Conservation (phyloP, 2,329 filamentous ascomycete species). For the Tolypocladium endophyticum region DNA sequence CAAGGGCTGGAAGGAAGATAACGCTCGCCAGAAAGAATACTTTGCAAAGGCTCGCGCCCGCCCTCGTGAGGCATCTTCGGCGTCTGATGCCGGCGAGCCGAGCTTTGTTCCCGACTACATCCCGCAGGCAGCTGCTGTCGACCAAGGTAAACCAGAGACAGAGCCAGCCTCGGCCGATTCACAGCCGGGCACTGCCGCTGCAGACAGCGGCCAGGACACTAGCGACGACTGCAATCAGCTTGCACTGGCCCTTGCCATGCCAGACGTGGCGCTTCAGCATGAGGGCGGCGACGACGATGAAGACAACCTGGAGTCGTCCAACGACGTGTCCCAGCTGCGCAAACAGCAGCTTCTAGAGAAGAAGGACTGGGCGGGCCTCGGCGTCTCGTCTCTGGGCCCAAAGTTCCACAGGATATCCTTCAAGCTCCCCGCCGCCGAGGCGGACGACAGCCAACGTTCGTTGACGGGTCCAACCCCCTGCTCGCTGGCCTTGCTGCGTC, state of each 20-base stretch:
- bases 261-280: neutral
- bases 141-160: neutral
- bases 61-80: neutral
- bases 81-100: neutral
- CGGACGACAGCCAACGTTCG: neutral
- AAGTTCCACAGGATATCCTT: neutral
- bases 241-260: neutral
- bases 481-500: neutral
- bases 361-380: neutral
- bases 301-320: neutral
- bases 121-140: neutral
- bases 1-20: slow-evolving; percentile 20
- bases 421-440: neutral
- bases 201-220: neutral
- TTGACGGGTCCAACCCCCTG: neutral
- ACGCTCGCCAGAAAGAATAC: slow-evolving; percentile 23
- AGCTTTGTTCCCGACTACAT: slow-evolving; percentile 18
- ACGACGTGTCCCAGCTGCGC: neutral
- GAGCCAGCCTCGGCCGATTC: neutral
- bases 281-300: neutral
- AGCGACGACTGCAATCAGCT: neutral
- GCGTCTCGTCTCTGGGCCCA: neutral
- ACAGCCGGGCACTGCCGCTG: neutral
- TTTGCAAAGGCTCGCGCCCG: slow-evolving; percentile 24
- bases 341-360: neutral